A percentile compares a stretch with the other conserved stretches of the same genome.
Evolutionary conservation across 257 asterid species (phyloP).

Genomic region (Solanum chiquidenum): DNA sequence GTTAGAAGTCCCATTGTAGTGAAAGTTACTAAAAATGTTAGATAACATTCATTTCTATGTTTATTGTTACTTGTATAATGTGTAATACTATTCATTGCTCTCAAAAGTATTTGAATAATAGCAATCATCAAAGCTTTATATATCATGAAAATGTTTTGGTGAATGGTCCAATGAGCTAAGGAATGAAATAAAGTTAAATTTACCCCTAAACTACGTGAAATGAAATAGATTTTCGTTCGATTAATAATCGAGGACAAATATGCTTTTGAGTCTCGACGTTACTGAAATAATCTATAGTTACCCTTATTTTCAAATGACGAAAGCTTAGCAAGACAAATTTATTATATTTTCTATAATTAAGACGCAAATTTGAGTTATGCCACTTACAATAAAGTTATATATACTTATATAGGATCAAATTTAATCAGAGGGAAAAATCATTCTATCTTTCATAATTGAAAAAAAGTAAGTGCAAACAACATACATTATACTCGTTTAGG

Average conservation of each 20-base stretch:
- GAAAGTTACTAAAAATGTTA: constrained; percentile 5
- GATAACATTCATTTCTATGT: neutral
- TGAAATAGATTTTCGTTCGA: neutral
- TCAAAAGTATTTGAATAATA: neutral
- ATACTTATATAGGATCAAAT: neutral
- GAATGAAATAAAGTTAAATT: neutral
- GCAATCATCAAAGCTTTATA: neutral
- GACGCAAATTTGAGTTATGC: neutral
- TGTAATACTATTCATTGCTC: neutral
- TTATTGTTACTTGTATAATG: neutral
- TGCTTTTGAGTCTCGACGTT: neutral
- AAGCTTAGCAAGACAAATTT: neutral
- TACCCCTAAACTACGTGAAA: neutral
- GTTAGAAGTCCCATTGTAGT: constrained; percentile 86
- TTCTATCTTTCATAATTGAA: neutral
- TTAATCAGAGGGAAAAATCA: neutral
- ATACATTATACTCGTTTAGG: too few species aligned
- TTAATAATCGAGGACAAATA: neutral
- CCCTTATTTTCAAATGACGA: neutral
- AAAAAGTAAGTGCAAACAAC: too few species aligned
- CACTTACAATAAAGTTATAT: neutral
- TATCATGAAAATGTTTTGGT: neutral
- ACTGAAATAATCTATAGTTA: neutral
- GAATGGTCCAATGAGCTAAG: neutral
- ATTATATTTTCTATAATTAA: neutral